Conservation (phyloP, 2,329 filamentous ascomycete species). For the Sporothrix dimorphospora region DNA sequence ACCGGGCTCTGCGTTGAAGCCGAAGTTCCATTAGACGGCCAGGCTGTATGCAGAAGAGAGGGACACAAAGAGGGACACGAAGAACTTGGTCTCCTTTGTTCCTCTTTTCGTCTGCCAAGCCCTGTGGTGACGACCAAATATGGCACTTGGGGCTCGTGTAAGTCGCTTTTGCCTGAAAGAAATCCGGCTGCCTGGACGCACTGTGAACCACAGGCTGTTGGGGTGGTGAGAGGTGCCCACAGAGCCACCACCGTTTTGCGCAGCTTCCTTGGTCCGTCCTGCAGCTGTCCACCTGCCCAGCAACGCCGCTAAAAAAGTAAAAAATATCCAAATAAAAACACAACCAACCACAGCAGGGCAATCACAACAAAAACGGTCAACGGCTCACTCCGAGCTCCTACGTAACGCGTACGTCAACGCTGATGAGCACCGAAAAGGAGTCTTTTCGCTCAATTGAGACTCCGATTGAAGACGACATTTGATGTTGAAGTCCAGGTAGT, state of each 20-base stretch:
- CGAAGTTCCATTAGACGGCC: background rate
- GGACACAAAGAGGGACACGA: background rate
- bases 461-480: background rate
- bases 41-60: background rate
- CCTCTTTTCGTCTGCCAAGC: conserved; percentile 3
- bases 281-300: conserved; percentile 20
- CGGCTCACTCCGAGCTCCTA: background rate
- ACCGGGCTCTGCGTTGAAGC: background rate
- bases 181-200: conserved; percentile 25
- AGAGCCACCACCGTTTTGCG: background rate
- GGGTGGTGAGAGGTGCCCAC: background rate
- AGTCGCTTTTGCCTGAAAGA: background rate
- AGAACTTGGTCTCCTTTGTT: background rate
- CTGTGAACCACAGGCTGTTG: background rate
- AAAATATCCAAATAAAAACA: background rate
- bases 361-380: background rate
- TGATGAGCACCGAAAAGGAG: background rate
- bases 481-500: background rate
- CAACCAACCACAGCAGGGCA: background rate
- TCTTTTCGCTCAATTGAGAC: background rate
- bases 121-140: conserved; percentile 1
- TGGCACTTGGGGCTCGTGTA: background rate
- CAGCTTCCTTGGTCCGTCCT: background rate
- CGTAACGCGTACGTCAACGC: conserved; percentile 15
- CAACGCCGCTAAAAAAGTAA: conserved; percentile 28